These are phyloP conservation scores for Citrus sp. DNA, from an alignment of 345 rosid species.

Conservation along the genomic window DNA sequence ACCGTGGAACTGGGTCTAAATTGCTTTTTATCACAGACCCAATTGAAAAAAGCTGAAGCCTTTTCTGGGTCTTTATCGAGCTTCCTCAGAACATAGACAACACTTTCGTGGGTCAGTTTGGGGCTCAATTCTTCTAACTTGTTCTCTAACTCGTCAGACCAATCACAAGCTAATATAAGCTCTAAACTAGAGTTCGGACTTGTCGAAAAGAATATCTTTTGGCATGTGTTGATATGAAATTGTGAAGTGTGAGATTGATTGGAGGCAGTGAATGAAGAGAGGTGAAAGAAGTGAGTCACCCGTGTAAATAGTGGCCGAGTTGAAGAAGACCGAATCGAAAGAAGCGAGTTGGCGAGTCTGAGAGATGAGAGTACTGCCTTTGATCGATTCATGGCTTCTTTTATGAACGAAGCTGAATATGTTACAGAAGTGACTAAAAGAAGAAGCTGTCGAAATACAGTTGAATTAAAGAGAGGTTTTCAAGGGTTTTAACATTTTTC, in stretches of 20 bases:
- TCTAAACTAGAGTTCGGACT: conserved; percentile 44
- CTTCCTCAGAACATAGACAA: conserved; percentile 59
- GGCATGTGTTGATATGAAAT: conserved; percentile 16
- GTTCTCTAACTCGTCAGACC: conserved; percentile 52
- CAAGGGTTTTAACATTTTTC: conserved; percentile 19
- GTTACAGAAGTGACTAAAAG: not conserved
- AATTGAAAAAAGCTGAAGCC: conserved; percentile 58
- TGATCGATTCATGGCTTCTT: conserved; percentile 58
- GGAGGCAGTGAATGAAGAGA: conserved; percentile 7
- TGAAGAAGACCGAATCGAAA: conserved; percentile 30
- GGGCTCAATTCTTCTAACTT: conserved; percentile 32
- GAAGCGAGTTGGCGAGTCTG: conserved; percentile 32
- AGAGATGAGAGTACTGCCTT: conserved; percentile 38
- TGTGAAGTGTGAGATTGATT: conserved; percentile 12
- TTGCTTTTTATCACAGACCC: conserved; percentile 55
- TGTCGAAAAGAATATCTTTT: conserved; percentile 37
- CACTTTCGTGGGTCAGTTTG: conserved; percentile 52
- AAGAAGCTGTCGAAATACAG: not conserved
- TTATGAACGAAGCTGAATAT: not conserved
- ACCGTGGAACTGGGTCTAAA: conserved; percentile 61
- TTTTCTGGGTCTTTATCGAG: conserved; percentile 52
- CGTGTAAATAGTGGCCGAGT: conserved; percentile 27
- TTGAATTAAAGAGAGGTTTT: not conserved
- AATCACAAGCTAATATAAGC: conserved; percentile 36
- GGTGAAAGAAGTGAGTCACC: conserved; percentile 38